Evolutionary conservation across 495 filamentous ascomycete species (phyloP).

Genomic region (Letharia lupina): DNA sequence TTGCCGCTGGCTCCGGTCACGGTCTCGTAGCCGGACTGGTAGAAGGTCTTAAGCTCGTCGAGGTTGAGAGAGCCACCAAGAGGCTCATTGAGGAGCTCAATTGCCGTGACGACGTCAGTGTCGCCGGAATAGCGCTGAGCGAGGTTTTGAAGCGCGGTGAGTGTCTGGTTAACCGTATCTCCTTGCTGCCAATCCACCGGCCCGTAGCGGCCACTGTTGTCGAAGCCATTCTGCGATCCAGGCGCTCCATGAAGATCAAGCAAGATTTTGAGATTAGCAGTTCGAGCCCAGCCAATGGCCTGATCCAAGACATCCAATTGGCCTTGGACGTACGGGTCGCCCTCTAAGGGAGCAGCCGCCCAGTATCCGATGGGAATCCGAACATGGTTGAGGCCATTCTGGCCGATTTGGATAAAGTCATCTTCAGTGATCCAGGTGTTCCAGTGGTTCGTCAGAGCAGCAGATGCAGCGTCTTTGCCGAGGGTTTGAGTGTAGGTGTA

Average conservation of each 20-base stretch:
- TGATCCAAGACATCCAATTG: slow-evolving; percentile 57
- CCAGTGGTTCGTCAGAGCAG: slow-evolving; percentile 49
- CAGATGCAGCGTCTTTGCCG: slow-evolving; percentile 42
- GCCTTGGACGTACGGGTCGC: slow-evolving; percentile 66
- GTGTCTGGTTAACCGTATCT: slow-evolving; percentile 47
- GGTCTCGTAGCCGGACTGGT: slow-evolving; percentile 52
- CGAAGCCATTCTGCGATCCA: slow-evolving; percentile 75
- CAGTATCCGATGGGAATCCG: slow-evolving; percentile 77
- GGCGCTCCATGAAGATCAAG: slow-evolving; percentile 44
- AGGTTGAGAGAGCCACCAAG: slow-evolving; percentile 44
- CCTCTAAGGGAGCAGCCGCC: slow-evolving; percentile 50
- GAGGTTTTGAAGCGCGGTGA: slow-evolving; percentile 50
- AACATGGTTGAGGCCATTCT: slow-evolving; percentile 62
- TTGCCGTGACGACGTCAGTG: slow-evolving; percentile 57
- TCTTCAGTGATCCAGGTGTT: slow-evolving; percentile 53
- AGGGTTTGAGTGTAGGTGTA: slow-evolving; percentile 47
- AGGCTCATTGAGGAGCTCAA: slow-evolving; percentile 70
- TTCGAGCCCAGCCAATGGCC: slow-evolving; percentile 61
- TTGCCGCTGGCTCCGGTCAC: slow-evolving; percentile 43
- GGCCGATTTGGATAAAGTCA: slow-evolving; percentile 60
- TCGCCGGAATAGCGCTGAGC: slow-evolving; percentile 50
- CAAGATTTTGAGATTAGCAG: slow-evolving; percentile 34
- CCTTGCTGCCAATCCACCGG: slow-evolving; percentile 54
- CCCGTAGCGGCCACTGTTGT: slow-evolving; percentile 64
- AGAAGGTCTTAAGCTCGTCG: slow-evolving; percentile 50